Base-by-base conservation (phyloP, 2,329 filamentous ascomycete genomes). In the Leptodontidium sp. region DNA sequence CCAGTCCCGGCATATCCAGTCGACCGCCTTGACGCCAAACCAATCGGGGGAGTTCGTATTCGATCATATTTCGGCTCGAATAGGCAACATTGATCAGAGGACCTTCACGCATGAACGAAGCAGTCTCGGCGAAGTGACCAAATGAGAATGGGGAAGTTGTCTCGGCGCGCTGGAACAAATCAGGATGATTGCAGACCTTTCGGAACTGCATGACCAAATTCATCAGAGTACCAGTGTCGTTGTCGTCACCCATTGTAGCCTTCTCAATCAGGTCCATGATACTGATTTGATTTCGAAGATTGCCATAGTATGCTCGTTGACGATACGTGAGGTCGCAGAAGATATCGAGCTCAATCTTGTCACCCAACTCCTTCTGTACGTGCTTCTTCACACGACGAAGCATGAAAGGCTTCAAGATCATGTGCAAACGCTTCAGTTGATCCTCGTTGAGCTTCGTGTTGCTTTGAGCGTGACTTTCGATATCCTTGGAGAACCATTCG, bases 371-470 rank as follows among this genome's bases (percentile, higher is more conserved):
- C 81, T 98, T 98, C 80, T 99, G 96, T 61, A 99, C 96, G 80
- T 99, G 95, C 84, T 98, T 98, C 89, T 99, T 99, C 82, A 99
- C 93, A 88, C 96, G 95, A 76, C 96, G 93, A 79, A 99, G 88
- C 96, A 99, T 99, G 85, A 99, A 99, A 0, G 96, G 96, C 83
- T 99, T 98, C 74, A 99, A 83, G 75, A 99, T 99, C 94, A 98
- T 97, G 81, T 99, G 96, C 75, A 99, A 84, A 82, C 96, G 93
- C 82, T 94, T 94, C 64, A 99, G 89, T 82, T 99, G 96, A 78
- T 98, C 95, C 79, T 99, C 96, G 77, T 99, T 99, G 68, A 99
- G 90, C 80, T 98, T 98, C n/a, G 95, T 98, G 78, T 99, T 98
- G 80, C 94, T 98, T 82, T 98, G 95, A 0, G 96, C 96, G 79